Evolutionary conservation across 2,329 filamentous ascomycete species (phyloP).

Genomic region (Hymenoscyphus occultus): DNA sequence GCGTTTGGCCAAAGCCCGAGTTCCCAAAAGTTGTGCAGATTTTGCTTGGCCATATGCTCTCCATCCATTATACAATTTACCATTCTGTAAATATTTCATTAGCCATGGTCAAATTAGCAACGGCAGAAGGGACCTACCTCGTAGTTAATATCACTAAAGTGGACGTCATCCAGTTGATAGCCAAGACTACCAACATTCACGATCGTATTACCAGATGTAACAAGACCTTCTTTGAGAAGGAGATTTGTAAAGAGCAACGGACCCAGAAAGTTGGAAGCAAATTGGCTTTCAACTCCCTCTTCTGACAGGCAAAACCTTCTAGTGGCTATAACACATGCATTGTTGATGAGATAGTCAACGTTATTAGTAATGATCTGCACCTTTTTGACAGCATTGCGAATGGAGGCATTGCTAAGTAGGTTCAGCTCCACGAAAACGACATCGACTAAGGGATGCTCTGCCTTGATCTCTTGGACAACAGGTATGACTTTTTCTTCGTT

Average conservation of each 20-base stretch:
- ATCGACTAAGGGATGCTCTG: constrained; percentile 16
- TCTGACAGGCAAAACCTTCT: constrained; percentile 30
- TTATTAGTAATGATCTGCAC: constrained; percentile 38
- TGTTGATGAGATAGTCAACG: constrained; percentile 43
- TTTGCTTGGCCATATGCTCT: constrained; percentile 39
- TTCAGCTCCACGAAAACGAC: constrained; percentile 31
- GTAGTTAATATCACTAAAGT: constrained; percentile 33
- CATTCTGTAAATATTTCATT: constrained; percentile 25
- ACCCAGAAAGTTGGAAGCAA: constrained; percentile 33
- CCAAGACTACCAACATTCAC: constrained; percentile 44
- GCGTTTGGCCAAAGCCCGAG: constrained; percentile 28
- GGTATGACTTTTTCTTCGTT: constrained; percentile 19
- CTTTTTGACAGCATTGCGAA: constrained; percentile 41
- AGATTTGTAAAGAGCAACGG: constrained; percentile 36
- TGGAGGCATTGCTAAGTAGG: constrained; percentile 40
- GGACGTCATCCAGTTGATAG: constrained; percentile 43
- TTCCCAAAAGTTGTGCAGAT: constrained; percentile 38
- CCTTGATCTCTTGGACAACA: constrained; percentile 19
- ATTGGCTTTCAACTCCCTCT: constrained; percentile 40
- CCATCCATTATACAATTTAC: constrained; percentile 35
- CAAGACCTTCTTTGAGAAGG: constrained; percentile 28
- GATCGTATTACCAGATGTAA: constrained; percentile 30
- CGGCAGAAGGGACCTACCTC: constrained; percentile 25
- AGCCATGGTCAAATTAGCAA: constrained; percentile 29
- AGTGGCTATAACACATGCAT: constrained; percentile 21